Evolutionary conservation across 345 rosid species (phyloP).

Genomic region (Populus nigra): DNA sequence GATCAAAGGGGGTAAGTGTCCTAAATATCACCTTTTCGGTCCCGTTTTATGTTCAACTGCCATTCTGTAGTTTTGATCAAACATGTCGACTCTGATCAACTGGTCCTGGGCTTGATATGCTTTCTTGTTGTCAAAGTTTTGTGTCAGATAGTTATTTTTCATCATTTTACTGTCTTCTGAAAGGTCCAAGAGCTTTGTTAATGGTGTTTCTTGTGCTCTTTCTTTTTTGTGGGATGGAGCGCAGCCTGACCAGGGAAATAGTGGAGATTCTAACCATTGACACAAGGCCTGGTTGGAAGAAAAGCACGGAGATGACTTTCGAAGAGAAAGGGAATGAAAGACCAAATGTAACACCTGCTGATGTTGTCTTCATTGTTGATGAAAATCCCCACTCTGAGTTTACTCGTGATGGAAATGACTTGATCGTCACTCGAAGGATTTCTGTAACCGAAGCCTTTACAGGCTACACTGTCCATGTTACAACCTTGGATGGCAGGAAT

Average conservation of each 20-base stretch:
- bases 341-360: constrained; percentile 57
- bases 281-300: constrained; percentile 80
- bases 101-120: neutral
- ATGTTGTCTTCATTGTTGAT: constrained; percentile 70
- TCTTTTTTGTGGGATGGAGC: neutral
- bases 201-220: neutral
- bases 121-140: neutral
- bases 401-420: constrained; percentile 64
- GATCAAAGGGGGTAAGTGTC: neutral
- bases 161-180: neutral
- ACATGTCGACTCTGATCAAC: neutral
- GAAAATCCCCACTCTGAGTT: constrained; percentile 64
- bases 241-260: neutral
- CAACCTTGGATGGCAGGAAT: constrained; percentile 65
- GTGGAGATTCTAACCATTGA: constrained; percentile 35
- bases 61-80: neutral
- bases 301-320: constrained; percentile 78
- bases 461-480: constrained; percentile 43
- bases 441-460: constrained; percentile 66
- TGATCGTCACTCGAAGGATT: constrained; percentile 49
- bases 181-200: neutral
- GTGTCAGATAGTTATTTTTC: neutral
- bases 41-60: neutral
- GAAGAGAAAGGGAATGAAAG: constrained; percentile 75
- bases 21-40: neutral